Evolutionary conservation across 257 asterid genomes (phyloP).

Genomic region (Solanum verrucosum): DNA sequence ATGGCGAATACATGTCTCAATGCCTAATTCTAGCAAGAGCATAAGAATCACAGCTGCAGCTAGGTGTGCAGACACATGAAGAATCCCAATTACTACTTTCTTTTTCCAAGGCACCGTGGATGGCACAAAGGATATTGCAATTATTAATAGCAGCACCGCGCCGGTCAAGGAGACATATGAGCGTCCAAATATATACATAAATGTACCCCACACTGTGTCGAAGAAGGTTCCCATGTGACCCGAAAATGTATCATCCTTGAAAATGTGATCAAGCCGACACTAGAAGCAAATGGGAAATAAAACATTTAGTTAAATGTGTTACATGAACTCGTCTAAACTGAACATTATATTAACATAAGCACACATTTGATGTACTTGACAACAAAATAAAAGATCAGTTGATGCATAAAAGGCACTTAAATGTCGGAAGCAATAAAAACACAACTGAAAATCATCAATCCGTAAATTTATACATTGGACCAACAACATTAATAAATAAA

Average conservation of each 20-base stretch:
- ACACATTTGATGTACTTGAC: background rate
- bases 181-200: conserved; percentile 57
- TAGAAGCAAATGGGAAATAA: conserved; percentile 22
- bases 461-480: background rate
- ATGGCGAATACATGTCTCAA: conserved; percentile 84
- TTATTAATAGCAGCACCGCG: conserved; percentile 54
- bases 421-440: background rate
- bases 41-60: conserved; percentile 86
- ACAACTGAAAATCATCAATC: background rate
- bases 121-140: conserved; percentile 78
- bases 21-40: conserved; percentile 87
- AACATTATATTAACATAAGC: background rate
- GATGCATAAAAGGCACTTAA: background rate
- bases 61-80: conserved; percentile 90
- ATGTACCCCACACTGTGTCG: conserved; percentile 73
- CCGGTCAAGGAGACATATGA: conserved; percentile 74
- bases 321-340: background rate
- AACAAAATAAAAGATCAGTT: background rate
- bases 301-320: background rate
- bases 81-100: conserved; percentile 59
- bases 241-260: conserved; percentile 76
- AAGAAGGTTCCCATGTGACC: conserved; percentile 90
- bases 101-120: conserved; percentile 76
- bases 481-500: background rate
- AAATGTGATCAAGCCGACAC: conserved; percentile 92